A percentile compares a stretch with the other conserved stretches of the same genome.
phyloP scores from a whole-genome alignment of 2,329 filamentous ascomycete genomes.

The Monosporascus sp. region DNA sequence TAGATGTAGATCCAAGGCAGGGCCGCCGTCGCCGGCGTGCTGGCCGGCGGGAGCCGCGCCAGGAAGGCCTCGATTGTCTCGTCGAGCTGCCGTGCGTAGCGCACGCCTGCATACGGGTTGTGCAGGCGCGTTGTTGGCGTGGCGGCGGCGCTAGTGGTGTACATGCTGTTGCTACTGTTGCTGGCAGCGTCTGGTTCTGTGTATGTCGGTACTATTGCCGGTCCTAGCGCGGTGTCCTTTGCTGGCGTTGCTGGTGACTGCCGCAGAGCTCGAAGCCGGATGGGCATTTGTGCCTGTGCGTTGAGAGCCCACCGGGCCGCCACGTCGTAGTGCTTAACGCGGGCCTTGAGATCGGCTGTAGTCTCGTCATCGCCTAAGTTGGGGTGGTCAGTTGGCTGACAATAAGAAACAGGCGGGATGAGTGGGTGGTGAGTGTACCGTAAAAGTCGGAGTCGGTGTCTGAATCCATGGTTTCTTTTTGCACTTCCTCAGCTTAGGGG shows the following conservation, averaged over 20 bases:
- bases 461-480: background rate
- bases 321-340: background rate
- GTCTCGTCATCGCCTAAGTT: background rate
- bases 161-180: too few relatives aligned
- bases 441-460: conserved; percentile 1
- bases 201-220: too few relatives aligned
- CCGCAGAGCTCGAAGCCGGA: background rate
- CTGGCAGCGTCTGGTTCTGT: too few relatives aligned
- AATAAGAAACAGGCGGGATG: background rate
- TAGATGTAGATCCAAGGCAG: conserved; percentile 69
- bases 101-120: conserved; percentile 53
- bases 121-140: conserved; percentile 31
- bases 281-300: background rate
- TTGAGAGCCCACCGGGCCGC: background rate
- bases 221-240: too few relatives aligned
- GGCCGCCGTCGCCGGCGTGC: conserved; percentile 39
- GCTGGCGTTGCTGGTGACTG: conserved; percentile 1
- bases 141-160: background rate
- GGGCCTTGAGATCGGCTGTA: background rate
- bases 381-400: background rate
- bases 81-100: conserved; percentile 54
- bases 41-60: conserved; percentile 60
- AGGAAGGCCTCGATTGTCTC: conserved; percentile 65
- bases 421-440: background rate
- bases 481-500: background rate